Conservation (phyloP, 106 monocot genomes). For the Acorus gramineus region DNA sequence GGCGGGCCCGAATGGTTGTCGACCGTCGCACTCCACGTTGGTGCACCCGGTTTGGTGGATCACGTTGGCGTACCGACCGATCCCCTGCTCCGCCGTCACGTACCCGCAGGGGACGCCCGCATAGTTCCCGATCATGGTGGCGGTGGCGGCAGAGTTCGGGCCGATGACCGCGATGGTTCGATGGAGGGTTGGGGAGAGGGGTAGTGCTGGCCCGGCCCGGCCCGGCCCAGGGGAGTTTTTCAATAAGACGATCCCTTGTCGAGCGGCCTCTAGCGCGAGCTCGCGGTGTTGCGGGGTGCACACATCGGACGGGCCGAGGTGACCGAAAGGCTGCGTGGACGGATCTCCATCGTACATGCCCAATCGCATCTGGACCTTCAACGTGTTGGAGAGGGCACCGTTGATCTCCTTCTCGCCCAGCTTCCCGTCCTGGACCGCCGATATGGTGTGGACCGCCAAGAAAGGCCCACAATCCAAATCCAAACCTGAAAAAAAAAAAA, state of each 20-base stretch:
- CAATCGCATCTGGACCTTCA: constrained; percentile 43
- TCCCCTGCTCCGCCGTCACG: constrained; percentile 46
- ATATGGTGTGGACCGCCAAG: constrained; percentile 37
- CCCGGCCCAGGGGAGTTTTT: constrained; percentile 17
- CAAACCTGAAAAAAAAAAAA: constrained; percentile 22
- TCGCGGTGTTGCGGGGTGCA: constrained; percentile 46
- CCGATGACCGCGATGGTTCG: constrained; percentile 53
- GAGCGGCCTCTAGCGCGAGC: constrained; percentile 61
- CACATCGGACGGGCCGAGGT: constrained; percentile 49
- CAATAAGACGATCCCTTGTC: constrained; percentile 61
- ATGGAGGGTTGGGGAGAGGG: constrained; percentile 18
- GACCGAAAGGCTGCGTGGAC: constrained; percentile 26
- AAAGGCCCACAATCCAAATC: constrained; percentile 81
- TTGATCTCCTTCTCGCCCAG: constrained; percentile 32
- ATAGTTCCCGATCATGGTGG: constrained; percentile 83
- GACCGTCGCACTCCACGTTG: constrained; percentile 33
- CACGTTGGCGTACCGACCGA: constrained; percentile 20
- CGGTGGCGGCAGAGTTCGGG: constrained; percentile 53
- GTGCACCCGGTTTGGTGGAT: constrained; percentile 46
- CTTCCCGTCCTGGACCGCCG: constrained; percentile 36
- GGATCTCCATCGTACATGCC: constrained; percentile 70
- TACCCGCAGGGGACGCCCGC: constrained; percentile 57
- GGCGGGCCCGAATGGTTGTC: constrained; percentile 41
- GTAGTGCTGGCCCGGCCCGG: constrained; percentile 9
- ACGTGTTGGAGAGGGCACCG: constrained; percentile 29